Base-by-base conservation (phyloP, 768 basidiomycete genomes). In the Boletus subparvulus region DNA sequence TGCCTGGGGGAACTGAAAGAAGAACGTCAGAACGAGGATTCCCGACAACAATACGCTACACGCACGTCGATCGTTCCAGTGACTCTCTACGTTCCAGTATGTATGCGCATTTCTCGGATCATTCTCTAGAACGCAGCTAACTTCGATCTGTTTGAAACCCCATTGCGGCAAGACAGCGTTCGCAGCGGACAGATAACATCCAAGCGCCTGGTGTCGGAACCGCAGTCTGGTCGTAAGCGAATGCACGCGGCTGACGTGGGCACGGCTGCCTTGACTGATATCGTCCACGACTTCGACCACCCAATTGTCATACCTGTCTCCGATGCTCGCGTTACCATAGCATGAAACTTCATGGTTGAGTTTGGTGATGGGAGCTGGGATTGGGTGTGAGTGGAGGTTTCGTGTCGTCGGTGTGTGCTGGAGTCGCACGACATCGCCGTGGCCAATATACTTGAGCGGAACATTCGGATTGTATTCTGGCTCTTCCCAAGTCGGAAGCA, bases 71-170 rank as follows among this genome's bases (percentile, higher is more conserved):
- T 94, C 88, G 70, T 99, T 99, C 90, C 89, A 94, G 71, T 99
- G 97, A 65, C 86, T 90, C 73, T 99, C 97, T 52, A 99, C 90
- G 69, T 99, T 99, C 97, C 97, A 99, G 66, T 94, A 91, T 4
- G 94, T 96, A 72, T 94, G 92, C 17, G 80, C 68, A 71, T 98
- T 90, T 17, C 75, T 78, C 1, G 85, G 86, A 64, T 90, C 83
- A 64, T 94, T 90, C 71, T 92, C 88, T 74, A 90, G 92, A 52
- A 88, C 88, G 71, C 97, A 99, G 63, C 85, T 90, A 46, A 98
- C 95, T 71, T 99, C 97, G 50, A 98, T 81, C 75, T 99, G 96
- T 75, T 99, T 98, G 82, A 97, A 98, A 12, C 96, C 96, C 97
- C 97, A 99, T 73, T 96, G 92, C 1, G 97, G 97, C 39, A 99